Conservation (phyloP, 371 early-diverging fungal genomes). For the Zopfochytrium polystomum region DNA sequence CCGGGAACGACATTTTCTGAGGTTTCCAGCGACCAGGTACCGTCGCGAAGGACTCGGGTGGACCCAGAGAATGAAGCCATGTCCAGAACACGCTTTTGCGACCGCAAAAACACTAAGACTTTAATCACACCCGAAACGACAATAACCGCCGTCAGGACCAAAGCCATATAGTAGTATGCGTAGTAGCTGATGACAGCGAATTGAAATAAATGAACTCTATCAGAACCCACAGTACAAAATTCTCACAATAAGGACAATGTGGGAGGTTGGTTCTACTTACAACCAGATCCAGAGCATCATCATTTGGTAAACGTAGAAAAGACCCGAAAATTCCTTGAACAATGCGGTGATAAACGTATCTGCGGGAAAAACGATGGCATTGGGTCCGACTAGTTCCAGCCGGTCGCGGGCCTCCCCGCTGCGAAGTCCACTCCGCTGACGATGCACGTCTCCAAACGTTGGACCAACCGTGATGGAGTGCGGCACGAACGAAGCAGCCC, state of each 20-base stretch:
- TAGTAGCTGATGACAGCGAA: constrained; percentile 36
- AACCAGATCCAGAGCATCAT: constrained; percentile 72
- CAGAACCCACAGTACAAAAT: not conserved
- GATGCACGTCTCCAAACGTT: constrained; percentile 47
- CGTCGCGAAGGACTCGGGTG: constrained; percentile 55
- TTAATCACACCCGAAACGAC: constrained; percentile 67
- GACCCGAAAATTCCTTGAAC: constrained; percentile 62
- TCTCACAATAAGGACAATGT: no score
- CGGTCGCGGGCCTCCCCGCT: constrained; percentile 57
- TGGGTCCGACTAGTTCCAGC: constrained; percentile 65
- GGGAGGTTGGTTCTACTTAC: no score
- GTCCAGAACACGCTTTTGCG: constrained; percentile 59
- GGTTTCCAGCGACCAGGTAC: constrained; percentile 49
- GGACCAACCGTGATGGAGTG: constrained; percentile 57
- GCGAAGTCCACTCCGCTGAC: constrained; percentile 51
- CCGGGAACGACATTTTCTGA: constrained; percentile 67
- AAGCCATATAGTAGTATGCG: constrained; percentile 70
- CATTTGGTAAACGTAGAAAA: constrained; percentile 79
- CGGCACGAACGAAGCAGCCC: constrained; percentile 52
- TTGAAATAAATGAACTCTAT: not conserved
- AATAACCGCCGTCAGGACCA: constrained; percentile 70
- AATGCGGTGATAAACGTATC: constrained; percentile 50
- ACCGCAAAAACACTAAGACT: constrained; percentile 59
- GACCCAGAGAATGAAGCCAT: constrained; percentile 37
- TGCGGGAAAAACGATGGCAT: constrained; percentile 64